Conservation (phyloP, 306 rosid genomes). For the Trifolium fragiferum region DNA sequence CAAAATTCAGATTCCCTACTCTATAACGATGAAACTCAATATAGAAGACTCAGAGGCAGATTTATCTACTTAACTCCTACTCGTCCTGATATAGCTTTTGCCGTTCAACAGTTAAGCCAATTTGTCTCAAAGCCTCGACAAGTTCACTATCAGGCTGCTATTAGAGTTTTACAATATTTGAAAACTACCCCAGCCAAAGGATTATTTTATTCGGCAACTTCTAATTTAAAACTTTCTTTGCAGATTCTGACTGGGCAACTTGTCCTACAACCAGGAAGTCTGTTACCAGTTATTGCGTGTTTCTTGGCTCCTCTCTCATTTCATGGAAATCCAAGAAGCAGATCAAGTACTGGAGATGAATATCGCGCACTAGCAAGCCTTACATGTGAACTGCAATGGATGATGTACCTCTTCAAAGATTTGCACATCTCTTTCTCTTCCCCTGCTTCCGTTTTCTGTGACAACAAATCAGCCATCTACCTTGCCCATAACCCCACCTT, state of each 20-base stretch:
- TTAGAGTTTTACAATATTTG: not conserved
- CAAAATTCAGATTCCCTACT: not conserved
- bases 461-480: too few species aligned
- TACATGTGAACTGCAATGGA: too few species aligned
- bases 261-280: not conserved
- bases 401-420: too few species aligned
- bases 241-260: not conserved
- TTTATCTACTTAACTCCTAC: not conserved
- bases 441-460: too few species aligned
- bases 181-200: not conserved
- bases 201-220: not conserved
- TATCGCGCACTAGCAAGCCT: too few species aligned
- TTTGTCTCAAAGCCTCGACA: not conserved
- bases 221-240: not conserved
- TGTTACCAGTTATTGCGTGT: not conserved
- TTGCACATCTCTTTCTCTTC: too few species aligned
- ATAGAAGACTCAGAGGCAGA: too few species aligned
- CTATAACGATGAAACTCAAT: not conserved
- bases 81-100: not conserved
- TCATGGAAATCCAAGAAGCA: not conserved
- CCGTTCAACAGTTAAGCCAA: not conserved
- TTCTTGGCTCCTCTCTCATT: not conserved
- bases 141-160: not conserved
- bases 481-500: too few species aligned
- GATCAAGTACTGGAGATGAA: too few species aligned